Conservation (phyloP, 73 alveolate species). For the Stentor coeruleus region DNA sequence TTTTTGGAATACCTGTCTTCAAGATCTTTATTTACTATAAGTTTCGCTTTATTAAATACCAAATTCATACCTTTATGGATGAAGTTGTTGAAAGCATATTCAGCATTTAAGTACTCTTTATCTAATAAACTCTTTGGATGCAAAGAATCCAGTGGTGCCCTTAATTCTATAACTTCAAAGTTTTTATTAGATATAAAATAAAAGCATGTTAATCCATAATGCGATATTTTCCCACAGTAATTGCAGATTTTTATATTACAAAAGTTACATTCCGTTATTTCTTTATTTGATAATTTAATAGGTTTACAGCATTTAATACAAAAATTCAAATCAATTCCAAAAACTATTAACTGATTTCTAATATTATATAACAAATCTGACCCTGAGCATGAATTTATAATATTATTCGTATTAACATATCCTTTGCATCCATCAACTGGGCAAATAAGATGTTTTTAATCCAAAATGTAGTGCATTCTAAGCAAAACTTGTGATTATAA, state of each 20-base stretch:
- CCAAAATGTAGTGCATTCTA: background rate
- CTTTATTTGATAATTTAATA: background rate
- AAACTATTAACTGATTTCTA: background rate
- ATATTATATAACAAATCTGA: too few species aligned
- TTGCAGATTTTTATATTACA: background rate
- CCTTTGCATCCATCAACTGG: background rate
- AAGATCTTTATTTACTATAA: background rate
- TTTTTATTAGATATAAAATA: background rate
- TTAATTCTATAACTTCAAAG: background rate
- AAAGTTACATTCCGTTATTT: background rate
- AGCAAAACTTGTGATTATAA: background rate
- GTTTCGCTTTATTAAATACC: background rate
- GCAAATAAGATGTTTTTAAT: background rate
- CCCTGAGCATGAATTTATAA: background rate
- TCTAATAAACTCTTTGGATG: background rate
- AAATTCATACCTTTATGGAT: background rate
- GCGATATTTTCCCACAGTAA: background rate
- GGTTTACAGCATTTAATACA: background rate
- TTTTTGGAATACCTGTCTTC: background rate
- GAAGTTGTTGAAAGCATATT: conserved; percentile 5
- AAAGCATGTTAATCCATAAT: background rate
- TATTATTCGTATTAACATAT: too few species aligned
- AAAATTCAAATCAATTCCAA: background rate
- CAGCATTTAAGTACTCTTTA: conserved; percentile 8
- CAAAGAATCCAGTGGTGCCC: background rate